These are phyloP conservation scores for Mycosphaerella sp. DNA, from an alignment of 2,329 filamentous ascomycete genomes.

Conservation along the genomic window DNA sequence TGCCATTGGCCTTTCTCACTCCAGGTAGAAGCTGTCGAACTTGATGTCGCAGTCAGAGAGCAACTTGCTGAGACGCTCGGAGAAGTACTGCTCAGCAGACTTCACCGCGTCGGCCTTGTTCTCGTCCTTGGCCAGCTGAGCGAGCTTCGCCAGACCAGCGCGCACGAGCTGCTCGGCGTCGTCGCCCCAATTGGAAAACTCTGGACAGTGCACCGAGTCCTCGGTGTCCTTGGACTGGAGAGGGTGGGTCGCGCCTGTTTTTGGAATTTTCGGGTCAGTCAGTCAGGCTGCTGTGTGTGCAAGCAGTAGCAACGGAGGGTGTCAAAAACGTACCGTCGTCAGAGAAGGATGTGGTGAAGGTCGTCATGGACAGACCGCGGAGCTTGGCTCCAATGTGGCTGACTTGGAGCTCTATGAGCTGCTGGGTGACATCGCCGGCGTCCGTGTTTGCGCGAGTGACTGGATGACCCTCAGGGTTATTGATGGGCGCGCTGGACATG, in stretches of 20 bases:
- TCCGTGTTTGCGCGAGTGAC: conserved; percentile 16
- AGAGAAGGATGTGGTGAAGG: not conserved
- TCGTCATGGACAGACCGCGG: not conserved
- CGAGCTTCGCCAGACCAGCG: conserved; percentile 28
- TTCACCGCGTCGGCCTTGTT: conserved; percentile 24
- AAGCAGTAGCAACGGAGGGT: not conserved
- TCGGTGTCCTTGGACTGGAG: conserved; percentile 1
- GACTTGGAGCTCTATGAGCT: not conserved
- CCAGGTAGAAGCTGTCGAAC: conserved; percentile 23
- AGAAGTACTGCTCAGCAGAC: conserved; percentile 30
- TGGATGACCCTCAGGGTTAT: conserved; percentile 10
- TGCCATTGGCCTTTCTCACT: not conserved
- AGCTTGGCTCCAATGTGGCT: conserved; percentile 4
- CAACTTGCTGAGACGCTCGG: conserved; percentile 25
- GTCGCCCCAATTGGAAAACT: conserved; percentile 30
- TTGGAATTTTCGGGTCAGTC: too few species aligned
- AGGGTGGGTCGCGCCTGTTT: not conserved
- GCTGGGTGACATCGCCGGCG: conserved; percentile 9
- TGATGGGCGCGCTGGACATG: not conserved
- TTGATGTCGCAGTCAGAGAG: conserved; percentile 23
- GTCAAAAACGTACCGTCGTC: not conserved
- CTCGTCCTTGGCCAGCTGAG: conserved; percentile 32
- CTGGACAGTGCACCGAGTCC: conserved; percentile 13
- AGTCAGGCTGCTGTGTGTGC: not conserved
- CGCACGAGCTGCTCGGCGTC: conserved; percentile 31